A percentile compares a stretch with the other conserved stretches of the same genome.
These are phyloP conservation scores for Pseudozyma hubeiensis DNA, from an alignment of 1,284 basidiomycete genomes.

Conservation along the genomic window DNA sequence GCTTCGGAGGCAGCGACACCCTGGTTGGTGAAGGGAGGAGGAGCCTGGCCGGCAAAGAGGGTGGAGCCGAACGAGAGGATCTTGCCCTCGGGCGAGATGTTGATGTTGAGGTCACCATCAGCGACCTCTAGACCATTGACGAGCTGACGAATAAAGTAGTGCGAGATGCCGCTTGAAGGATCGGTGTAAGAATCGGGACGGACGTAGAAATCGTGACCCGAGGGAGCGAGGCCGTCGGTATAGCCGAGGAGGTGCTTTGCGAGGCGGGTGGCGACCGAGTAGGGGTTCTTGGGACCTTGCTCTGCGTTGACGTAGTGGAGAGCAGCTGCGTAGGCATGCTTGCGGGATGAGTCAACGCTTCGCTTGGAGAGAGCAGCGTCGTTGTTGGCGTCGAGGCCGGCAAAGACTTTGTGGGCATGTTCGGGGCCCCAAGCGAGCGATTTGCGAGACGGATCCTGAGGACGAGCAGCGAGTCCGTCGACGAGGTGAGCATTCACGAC, in stretches of 20 bases:
- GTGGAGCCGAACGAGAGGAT: constrained; percentile 57
- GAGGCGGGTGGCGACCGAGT: constrained; percentile 44
- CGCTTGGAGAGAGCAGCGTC: constrained; percentile 22
- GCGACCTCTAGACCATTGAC: constrained; percentile 57
- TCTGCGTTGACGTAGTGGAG: constrained; percentile 48
- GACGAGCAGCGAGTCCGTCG: constrained; percentile 15
- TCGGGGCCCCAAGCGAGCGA: constrained; percentile 56
- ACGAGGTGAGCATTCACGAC: constrained; percentile 23
- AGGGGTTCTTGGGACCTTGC: constrained; percentile 39
- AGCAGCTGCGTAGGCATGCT: constrained; percentile 43
- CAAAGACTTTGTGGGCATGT: constrained; percentile 51
- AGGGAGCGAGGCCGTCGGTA: constrained; percentile 31
- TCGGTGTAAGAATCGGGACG: constrained; percentile 60
- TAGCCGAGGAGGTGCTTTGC: constrained; percentile 49
- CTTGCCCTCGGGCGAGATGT: constrained; percentile 49
- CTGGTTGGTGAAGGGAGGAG: constrained; percentile 49
- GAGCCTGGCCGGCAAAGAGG: constrained; percentile 51
- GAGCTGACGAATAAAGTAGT: constrained; percentile 56
- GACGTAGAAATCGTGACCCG: constrained; percentile 52
- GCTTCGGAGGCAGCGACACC: constrained; percentile 23
- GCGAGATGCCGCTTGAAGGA: constrained; percentile 47
- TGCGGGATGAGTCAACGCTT: constrained; percentile 24
- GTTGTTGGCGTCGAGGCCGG: constrained; percentile 25
- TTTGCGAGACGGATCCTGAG: constrained; percentile 50
- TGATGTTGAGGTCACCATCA: constrained; percentile 59